phyloP scores from a whole-genome alignment of 2,329 filamentous ascomycete species.

The Plectosphaerella sp. region DNA sequence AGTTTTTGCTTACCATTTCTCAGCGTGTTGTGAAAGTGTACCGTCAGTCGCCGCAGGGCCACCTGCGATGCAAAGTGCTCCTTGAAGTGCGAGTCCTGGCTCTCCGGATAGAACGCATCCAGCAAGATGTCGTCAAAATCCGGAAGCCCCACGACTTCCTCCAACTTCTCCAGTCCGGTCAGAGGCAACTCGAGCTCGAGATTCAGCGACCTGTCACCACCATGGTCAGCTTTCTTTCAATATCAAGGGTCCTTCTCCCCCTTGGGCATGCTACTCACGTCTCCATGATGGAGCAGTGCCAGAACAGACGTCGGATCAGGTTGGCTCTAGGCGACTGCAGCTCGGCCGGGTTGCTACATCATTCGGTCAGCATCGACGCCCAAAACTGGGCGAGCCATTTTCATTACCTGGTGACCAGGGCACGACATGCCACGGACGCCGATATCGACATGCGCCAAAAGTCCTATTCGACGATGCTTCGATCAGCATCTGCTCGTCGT shows the following conservation, averaged over 20 bases:
- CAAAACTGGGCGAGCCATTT: neutral
- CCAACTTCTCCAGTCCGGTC: constrained; percentile 48
- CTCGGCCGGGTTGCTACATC: constrained; percentile 34
- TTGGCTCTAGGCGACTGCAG: constrained; percentile 43
- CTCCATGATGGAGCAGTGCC: constrained; percentile 53
- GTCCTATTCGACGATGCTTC: constrained; percentile 32
- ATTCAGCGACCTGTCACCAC: constrained; percentile 39
- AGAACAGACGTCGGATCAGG: constrained; percentile 50
- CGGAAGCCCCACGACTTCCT: constrained; percentile 50
- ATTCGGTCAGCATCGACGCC: neutral
- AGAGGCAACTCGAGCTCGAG: constrained; percentile 54
- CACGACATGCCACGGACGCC: constrained; percentile 53
- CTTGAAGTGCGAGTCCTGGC: constrained; percentile 49
- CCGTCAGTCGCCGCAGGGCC: constrained; percentile 47
- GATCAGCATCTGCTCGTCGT: neutral
- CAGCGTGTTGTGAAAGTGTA: constrained; percentile 46
- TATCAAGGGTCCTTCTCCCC: neutral
- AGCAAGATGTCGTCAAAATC: constrained; percentile 43
- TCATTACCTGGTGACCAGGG: constrained; percentile 47
- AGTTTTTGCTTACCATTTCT: constrained; percentile 39
- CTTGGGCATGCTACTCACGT: constrained; percentile 30
- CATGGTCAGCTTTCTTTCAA: neutral
- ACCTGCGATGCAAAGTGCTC: constrained; percentile 59
- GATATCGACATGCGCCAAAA: constrained; percentile 55
- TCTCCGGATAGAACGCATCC: constrained; percentile 24